Conservation (phyloP, 768 basidiomycete genomes). For the Tulasnella sp. region DNA sequence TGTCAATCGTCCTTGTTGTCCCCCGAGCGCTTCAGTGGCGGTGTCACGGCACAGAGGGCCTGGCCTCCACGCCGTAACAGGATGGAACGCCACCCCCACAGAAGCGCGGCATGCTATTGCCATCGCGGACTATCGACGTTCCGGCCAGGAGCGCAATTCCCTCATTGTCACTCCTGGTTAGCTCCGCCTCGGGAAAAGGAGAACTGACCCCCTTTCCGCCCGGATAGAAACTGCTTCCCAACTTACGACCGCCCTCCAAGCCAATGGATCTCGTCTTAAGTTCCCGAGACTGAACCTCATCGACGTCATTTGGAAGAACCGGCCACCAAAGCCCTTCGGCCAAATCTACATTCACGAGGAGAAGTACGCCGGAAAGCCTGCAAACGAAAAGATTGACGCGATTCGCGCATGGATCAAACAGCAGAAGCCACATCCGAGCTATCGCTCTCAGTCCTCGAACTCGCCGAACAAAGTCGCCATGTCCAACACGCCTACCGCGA, state of each 20-base stretch:
- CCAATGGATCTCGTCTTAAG: conserved; percentile 55
- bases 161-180: neutral
- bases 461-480: conserved; percentile 8
- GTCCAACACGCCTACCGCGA: conserved; percentile 19
- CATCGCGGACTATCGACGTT: neutral
- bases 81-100: neutral
- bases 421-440: conserved; percentile 31
- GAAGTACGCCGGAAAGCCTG: conserved; percentile 54
- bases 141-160: neutral
- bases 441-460: neutral
- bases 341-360: conserved; percentile 59
- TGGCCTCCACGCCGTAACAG: neutral
- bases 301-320: conserved; percentile 59
- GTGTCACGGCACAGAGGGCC: neutral
- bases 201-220: conserved; percentile 3
- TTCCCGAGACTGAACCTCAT: conserved; percentile 80
- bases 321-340: conserved; percentile 60
- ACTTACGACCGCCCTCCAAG: conserved; percentile 49
- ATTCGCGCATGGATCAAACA: conserved; percentile 61
- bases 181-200: neutral
- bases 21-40: conserved; percentile 2
- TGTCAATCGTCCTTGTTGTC: neutral
- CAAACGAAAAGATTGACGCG: conserved; percentile 56
- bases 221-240: conserved; percentile 47
- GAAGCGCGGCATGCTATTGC: neutral